These are phyloP conservation scores for Lipomyces starkeyi DNA, from an alignment of 805 yeast species.

Conservation along the genomic window DNA sequence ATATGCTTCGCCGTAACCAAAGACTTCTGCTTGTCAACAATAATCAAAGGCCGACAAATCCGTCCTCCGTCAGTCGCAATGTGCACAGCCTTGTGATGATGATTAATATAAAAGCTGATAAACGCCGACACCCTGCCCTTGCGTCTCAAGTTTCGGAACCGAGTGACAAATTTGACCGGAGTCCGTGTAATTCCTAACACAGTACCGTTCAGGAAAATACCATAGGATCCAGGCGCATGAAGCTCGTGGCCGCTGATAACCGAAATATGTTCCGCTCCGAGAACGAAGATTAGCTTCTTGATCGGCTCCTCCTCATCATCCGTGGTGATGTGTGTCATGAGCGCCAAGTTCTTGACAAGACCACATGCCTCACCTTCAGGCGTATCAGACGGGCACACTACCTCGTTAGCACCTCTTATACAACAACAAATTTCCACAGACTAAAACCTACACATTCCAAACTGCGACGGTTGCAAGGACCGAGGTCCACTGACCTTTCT, in stretches of 20 bases:
- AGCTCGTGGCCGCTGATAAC: slow-evolving; percentile 81
- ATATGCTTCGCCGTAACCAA: slow-evolving; percentile 77
- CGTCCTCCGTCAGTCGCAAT: slow-evolving; percentile 99
- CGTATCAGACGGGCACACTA: slow-evolving; percentile 94
- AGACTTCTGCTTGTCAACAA: slow-evolving; percentile 74
- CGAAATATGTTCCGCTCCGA: slow-evolving; percentile 89
- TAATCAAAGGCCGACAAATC: slow-evolving; percentile 94
- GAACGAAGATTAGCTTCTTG: slow-evolving; percentile 69
- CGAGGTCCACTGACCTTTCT: slow-evolving; percentile 98
- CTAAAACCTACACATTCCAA: slow-evolving; percentile 73
- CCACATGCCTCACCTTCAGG: slow-evolving; percentile 99
- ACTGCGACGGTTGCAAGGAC: slow-evolving; percentile 98
- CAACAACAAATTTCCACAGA: not conserved
- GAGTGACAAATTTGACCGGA: slow-evolving; percentile 79
- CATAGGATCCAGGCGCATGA: slow-evolving; percentile 77
- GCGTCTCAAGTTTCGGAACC: slow-evolving; percentile 82
- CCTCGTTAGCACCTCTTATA: not conserved
- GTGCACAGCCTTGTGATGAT: slow-evolving; percentile 91
- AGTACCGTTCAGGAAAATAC: slow-evolving; percentile 93
- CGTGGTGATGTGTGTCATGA: slow-evolving; percentile 98
- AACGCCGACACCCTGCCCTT: slow-evolving; percentile 86
- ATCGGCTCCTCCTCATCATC: slow-evolving; percentile 96
- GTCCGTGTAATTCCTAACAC: slow-evolving; percentile 86
- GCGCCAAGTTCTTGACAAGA: slow-evolving; percentile 91
- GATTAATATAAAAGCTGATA: slow-evolving; percentile 86